These are phyloP conservation scores for Cyclotella atomus DNA, from an alignment of 108 stramenopile species.

Conservation along the genomic window DNA sequence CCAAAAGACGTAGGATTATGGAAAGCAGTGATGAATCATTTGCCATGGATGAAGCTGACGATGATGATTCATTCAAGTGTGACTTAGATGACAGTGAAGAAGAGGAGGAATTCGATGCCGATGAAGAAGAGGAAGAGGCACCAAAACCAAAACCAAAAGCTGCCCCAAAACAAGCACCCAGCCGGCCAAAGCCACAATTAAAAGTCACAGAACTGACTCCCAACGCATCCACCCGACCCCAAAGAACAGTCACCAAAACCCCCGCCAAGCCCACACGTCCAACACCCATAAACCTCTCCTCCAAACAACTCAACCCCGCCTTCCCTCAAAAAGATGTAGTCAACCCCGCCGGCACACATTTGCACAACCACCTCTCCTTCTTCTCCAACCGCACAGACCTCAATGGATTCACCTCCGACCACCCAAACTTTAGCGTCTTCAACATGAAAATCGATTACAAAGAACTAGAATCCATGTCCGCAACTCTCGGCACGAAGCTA, in stretches of 20 bases:
- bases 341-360: conserved; percentile 73
- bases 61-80: conserved; percentile 17
- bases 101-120: conserved; percentile 21
- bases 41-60: conserved; percentile 32
- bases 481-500: conserved; percentile 52
- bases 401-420: conserved; percentile 49
- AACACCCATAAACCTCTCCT: conserved; percentile 5
- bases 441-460: conserved; percentile 75
- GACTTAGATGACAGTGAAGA: conserved; percentile 30
- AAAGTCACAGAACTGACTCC: neutral
- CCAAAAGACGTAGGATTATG: conserved; percentile 16
- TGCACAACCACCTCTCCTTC: conserved; percentile 89
- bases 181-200: neutral
- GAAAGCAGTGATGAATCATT: conserved; percentile 42
- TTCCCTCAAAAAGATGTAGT: conserved; percentile 17
- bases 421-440: conserved; percentile 89
- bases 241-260: neutral
- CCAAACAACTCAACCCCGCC: neutral
- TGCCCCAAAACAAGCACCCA: neutral
- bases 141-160: neutral
- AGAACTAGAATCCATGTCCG: conserved; percentile 51
- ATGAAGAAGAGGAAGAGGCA: conserved; percentile 47
- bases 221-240: neutral
- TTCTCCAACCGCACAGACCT: conserved; percentile 77
- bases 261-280: conserved; percentile 5